phyloP scores from a whole-genome alignment of 2,329 filamentous ascomycete genomes.

The Diaporthe citrichinensis region DNA sequence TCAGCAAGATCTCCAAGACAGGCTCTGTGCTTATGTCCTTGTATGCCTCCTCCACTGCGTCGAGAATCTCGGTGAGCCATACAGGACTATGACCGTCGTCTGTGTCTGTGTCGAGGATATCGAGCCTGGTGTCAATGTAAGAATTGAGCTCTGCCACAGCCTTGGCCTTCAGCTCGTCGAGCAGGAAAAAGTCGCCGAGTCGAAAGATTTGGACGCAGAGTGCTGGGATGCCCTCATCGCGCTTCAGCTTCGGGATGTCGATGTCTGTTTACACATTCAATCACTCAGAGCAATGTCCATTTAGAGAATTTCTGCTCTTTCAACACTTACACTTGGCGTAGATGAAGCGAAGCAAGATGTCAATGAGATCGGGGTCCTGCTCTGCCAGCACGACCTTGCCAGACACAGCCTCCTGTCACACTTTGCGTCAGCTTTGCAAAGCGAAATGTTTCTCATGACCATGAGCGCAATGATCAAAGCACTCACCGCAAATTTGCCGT shows the following conservation, averaged over 20 bases:
- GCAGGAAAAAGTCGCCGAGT: background rate
- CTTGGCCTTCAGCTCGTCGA: background rate
- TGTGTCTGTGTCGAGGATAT: background rate
- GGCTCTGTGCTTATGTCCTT: fast-evolving
- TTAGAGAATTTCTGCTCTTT: fast-evolving
- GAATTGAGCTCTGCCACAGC: background rate
- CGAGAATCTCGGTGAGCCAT: background rate
- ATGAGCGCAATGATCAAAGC: fast-evolving
- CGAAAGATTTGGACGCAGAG: background rate
- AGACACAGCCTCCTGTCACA: background rate
- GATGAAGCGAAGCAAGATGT: background rate
- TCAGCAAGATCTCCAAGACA: fast-evolving
- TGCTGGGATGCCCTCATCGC: background rate
- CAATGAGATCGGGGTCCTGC: background rate
- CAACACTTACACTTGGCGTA: background rate
- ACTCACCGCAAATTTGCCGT: background rate
- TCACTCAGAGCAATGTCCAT: background rate
- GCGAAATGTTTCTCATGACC: fast-evolving
- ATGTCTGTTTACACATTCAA: background rate
- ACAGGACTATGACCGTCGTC: background rate
- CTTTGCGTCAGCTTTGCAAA: background rate
- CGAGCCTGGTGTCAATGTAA: background rate
- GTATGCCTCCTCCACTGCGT: background rate
- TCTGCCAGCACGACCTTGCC: background rate
- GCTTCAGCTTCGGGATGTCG: fast-evolving